Evolutionary conservation across 441 rosid species (phyloP), one percentile per base, ranked within the genome.

Genomic region (Adansonia gregorii): DNA sequence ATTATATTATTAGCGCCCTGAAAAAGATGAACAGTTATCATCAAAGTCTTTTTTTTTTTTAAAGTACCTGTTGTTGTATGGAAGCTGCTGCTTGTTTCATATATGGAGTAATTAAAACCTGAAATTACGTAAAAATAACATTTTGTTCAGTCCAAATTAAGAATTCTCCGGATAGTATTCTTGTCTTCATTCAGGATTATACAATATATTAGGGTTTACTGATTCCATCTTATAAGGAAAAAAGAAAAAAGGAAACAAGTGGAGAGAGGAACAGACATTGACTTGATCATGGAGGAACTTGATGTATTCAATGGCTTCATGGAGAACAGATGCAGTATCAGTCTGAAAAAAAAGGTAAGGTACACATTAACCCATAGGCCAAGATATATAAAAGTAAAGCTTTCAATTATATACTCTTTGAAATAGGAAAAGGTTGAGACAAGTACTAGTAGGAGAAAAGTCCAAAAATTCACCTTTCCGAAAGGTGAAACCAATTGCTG

Each of bases 401-500:
- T 58, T 73, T 56, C 8, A 55, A 67, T 24, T 49, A 41, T 74
- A 31, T 68, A 67, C 43, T 72, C 4, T 0, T 67, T 15, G 67
- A 12, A 67, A n/a, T 17, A 24, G n/a, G n/a, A n/a, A n/a, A n/a
- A n/a, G n/a, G n/a, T n/a, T n/a, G n/a, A n/a, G n/a, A n/a, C n/a
- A n/a, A n/a, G n/a, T n/a, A n/a, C n/a, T n/a, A n/a, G 22, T 66
- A 67, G 73, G 70, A 67, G 76, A 75, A 81, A 83, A 66, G 54
- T 85, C 70, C 82, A 83, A 82, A 80, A 85, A 81, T 75, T 66
- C 48, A 89, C 92, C 92, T 91, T 91, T 86, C 93, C 95, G 82
- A 89, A 91, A 82, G 95, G 95, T 76, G 93, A 91, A 85, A 91
- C 95, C 85, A 91, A 86, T 85, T 91, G 95, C 80, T 91, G 95